Evolutionary conservation across 225 moss, liverwort and hornwort species (phyloP), one percentile per base, ranked within the genome.

Genomic region (Thuidium tamariscinum): DNA sequence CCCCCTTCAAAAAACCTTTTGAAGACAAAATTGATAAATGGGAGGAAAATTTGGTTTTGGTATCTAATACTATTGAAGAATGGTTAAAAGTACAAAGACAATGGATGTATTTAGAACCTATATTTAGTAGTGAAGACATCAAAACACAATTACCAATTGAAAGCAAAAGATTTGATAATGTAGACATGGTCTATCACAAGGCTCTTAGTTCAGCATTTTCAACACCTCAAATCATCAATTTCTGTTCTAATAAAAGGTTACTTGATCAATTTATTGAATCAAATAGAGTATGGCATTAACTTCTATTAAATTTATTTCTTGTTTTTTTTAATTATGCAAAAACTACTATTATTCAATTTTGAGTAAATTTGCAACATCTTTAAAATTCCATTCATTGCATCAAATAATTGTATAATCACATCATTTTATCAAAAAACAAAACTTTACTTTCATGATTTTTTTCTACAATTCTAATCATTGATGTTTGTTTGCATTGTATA

Each of bases 41-140:
- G 96, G 96, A 94, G 17, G 85, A 77, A 36, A 80, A 91, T 67
- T 88, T 97, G 54, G 34, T 91, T 80, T 90, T 95, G 41, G 92
- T 96, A 18, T 97, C 92, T 7, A 89, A 93, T 87, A 94, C 90
- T 13, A 76, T 97, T 32, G 97, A 96, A 76, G 97, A 97, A 89
- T 97, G 97, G 97, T 82, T 94, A 30, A 96, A 94, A 93, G 93
- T 97, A 27, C 97, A 97, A 88, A 92, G 97, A 30, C 96, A 96
- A 73, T 97, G 95, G 96, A 97, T 97, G 95, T 97, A 97, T 49
- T 87, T 97, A 26, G 96, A 96, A 88, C 97, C 97, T 73, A 97
- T 97, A 44, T 96, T 97, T 82, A 95, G 84, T 59, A 97, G 95
- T 77, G 93, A 95, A 62, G 97, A 97, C 59, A 97, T 97, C 55